Evolutionary conservation across 1,284 basidiomycete genomes (phyloP), one percentile per base, ranked within the genome.

Genomic region (Meripilus lineatus): DNA sequence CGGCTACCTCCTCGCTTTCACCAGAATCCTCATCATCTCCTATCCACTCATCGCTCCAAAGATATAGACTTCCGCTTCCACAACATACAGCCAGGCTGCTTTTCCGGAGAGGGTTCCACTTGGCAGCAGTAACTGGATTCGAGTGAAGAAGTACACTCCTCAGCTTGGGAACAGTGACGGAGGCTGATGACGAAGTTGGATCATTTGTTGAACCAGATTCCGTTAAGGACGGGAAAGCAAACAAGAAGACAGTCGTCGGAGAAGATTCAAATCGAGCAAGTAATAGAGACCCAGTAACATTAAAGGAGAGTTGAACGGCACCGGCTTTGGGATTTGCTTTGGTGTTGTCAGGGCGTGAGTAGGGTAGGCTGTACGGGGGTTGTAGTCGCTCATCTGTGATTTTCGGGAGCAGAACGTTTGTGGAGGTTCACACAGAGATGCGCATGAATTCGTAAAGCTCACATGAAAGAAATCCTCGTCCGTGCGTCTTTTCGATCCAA

Each of bases 391-490:
- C 84, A 57, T 87, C 85, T 89, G 51, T 11, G 10, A 21, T 17
- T 23, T 11, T 41, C 25, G 23, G 8, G n/a, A n/a, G n/a, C n/a
- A n/a, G n/a, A n/a, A 21, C 32, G 14, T 23, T 15, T 20, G 13
- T 8, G 15, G 14, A 28, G 26, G 10, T 24, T 7, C 18, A n/a
- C n/a, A 23, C 22, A 14, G 13, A 35, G 26, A 28, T 24, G 5
- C 33, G n/a, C n/a, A n/a, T n/a, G n/a, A n/a, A n/a, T n/a, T n/a
- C 26, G 23, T 15, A 39, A 28, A 20, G 38, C 74, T 33, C 56
- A 89, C 90, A 93, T 21, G 89, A 86, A 25, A 93, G 68, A 61
- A 91, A 92, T 4, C 88, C 88, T 46, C 83, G 77, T 13, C 84
- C 85, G 55, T 82, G 75, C 0, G 88, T 90, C 1, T 81, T 72